Conservation (phyloP, 2,329 filamentous ascomycete species). For the Fusarium pseudocircinatum region DNA sequence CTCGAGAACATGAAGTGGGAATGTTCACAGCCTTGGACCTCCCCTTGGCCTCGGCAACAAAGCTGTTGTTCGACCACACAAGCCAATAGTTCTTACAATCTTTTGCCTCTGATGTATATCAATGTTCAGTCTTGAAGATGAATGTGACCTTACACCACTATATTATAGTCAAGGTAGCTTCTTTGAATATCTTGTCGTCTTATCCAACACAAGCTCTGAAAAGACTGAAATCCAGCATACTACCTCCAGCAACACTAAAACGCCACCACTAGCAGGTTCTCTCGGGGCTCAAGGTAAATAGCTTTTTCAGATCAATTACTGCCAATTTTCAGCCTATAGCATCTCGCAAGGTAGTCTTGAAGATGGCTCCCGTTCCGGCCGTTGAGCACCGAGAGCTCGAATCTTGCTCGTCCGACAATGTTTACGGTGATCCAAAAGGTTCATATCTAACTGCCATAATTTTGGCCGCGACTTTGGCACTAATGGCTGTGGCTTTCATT, state of each 20-base stretch:
- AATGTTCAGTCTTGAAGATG: neutral
- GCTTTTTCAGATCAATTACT: neutral
- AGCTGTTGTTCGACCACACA: neutral
- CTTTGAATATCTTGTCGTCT: neutral
- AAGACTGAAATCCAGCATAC: neutral
- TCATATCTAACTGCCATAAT: neutral
- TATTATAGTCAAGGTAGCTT: neutral
- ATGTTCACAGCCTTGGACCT: neutral
- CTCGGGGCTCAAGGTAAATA: neutral
- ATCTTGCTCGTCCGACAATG: neutral
- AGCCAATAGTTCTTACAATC: neutral
- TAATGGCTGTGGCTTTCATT: neutral
- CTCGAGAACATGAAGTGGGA: neutral
- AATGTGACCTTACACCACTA: neutral
- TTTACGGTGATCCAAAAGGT: neutral
- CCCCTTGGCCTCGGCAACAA: neutral
- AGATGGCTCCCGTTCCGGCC: neutral
- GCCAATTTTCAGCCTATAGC: neutral
- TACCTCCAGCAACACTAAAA: neutral
- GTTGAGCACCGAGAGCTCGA: neutral
- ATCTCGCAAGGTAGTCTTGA: neutral
- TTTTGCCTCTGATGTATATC: neutral
- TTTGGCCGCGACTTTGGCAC: neutral
- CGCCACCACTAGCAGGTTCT: neutral
- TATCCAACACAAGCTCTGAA: neutral